Evolutionary conservation across 495 filamentous ascomycete genomes (phyloP), one percentile per base, ranked within the genome.

Genomic region (Trichoderma asperelloides): DNA sequence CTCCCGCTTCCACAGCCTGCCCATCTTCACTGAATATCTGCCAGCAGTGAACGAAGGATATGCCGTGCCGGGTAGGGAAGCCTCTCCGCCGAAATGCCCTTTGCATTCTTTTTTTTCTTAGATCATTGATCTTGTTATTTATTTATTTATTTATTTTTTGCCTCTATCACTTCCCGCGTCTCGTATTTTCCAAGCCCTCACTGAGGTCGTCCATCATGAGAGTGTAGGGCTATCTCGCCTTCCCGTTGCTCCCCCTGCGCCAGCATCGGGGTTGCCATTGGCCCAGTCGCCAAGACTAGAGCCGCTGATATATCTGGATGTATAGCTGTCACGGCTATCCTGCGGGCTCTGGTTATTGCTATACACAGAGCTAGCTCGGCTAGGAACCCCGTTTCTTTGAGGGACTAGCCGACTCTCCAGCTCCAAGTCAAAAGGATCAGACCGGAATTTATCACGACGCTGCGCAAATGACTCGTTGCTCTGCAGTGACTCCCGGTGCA

Each of bases 381-480:
- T 27, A 3, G 55, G 15, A 18, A 12, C 11, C 13, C 6, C 74
- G 0, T 72, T 69, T 12, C 64, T 69, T 9, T 65, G 65, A 39
- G 74, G 41, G 12, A 21, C 21, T 3, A 60, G 13, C 1, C 25
- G 55, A 33, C 33, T 41, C 21, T 49, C 41, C 12, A 65, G 33
- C 64, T 89, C 86, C 1, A 89, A 75, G 69, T 90, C 88, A 69
- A 89, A 90, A 0, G 87, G 87, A 65, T 90, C 84, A 18, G 86
- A 89, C 66, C 86, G 86, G 71, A 82, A 83, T 66, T 83, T 85
- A 64, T 79, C 80, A 67, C 79, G 74, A 12, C 75, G 71, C 8
- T 60, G 11, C 5, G n/a, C 7, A 9, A 60, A 60, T 15, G 55
- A 60, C 12, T 60, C 55, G 25, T 30, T 28, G 55, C 25, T 30